Percentiles rank a stretch among this genome's conserved stretches.
phyloP scores from a whole-genome alignment of 2,329 filamentous ascomycete genomes.

The Colletotrichum limetticola region DNA sequence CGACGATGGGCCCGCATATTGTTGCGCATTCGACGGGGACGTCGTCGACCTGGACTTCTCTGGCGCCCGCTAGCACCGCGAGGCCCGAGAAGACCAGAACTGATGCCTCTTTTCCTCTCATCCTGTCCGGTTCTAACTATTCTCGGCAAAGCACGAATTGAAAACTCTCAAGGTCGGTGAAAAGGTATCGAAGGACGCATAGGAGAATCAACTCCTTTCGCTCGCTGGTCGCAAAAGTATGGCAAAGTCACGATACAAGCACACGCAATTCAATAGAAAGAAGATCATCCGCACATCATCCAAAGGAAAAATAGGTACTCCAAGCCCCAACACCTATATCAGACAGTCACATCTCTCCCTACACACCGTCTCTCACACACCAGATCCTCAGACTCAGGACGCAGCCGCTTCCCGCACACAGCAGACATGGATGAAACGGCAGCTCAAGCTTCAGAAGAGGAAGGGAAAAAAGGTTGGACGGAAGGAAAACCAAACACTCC shows the following conservation, averaged over 20 bases:
- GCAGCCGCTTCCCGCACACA: slow-evolving; percentile 6
- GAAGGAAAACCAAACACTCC: slow-evolving; percentile 9
- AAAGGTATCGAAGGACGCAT: not conserved
- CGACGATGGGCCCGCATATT: slow-evolving; percentile 56
- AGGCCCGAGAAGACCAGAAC: slow-evolving; percentile 44
- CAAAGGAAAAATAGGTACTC: not conserved
- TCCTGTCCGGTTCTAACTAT: not conserved
- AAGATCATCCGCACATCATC: slow-evolving; percentile 24
- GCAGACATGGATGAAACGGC: slow-evolving; percentile 18
- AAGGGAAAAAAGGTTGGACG: slow-evolving; percentile 13
- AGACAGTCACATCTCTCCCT: not conserved
- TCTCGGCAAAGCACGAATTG: no score
- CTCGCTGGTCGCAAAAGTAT: not conserved
- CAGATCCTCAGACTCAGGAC: not conserved
- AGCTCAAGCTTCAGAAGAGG: not conserved
- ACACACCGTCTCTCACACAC: not conserved
- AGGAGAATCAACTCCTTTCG: not conserved
- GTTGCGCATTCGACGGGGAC: slow-evolving; percentile 52
- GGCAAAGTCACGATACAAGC: not conserved
- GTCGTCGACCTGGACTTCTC: slow-evolving; percentile 47
- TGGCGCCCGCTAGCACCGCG: slow-evolving; percentile 41
- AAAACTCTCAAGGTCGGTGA: no score
- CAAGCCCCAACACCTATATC: slow-evolving; percentile 21
- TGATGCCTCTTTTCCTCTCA: slow-evolving; percentile 43
- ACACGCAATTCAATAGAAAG: not conserved